A percentile compares a stretch with the other conserved stretches of the same genome.
These are phyloP conservation scores for Halophytophthora polymorphica DNA, from an alignment of 352 stramenopile genomes.

Conservation along the genomic window DNA sequence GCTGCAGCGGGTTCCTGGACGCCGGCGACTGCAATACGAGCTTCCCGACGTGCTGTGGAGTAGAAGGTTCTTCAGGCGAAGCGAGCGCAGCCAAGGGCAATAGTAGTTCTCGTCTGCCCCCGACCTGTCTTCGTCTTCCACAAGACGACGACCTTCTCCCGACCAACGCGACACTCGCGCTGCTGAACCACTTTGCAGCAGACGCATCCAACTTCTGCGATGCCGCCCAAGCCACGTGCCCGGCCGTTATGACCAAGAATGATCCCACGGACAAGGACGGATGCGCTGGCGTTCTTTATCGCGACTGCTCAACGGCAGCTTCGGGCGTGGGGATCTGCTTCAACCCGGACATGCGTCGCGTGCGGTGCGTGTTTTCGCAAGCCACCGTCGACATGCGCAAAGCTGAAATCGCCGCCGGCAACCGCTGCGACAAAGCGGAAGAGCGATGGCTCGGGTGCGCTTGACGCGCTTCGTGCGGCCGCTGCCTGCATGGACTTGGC, in stretches of 20 bases:
- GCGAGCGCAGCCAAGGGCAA: background rate
- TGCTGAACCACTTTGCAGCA: slow-evolving; percentile 10
- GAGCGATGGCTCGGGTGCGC: slow-evolving; percentile 27
- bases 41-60: slow-evolving; percentile 24
- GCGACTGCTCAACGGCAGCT: slow-evolving; percentile 11
- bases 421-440: slow-evolving; percentile 15
- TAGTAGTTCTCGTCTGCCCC: slow-evolving; percentile 1
- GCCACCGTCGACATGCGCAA: slow-evolving; percentile 21
- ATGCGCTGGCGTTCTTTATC: slow-evolving; percentile 18
- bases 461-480: slow-evolving; percentile 9
- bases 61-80: background rate
- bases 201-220: slow-evolving; percentile 25
- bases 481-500: no score
- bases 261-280: background rate
- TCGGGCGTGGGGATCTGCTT: slow-evolving; percentile 26
- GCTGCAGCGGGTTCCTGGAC: slow-evolving; percentile 28
- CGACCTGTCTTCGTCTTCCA: slow-evolving; percentile 13
- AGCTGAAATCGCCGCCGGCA: slow-evolving; percentile 18
- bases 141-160: slow-evolving; percentile 8
- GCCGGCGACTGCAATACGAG: slow-evolving; percentile 24
- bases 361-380: slow-evolving; percentile 17
- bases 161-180: slow-evolving; percentile 4
- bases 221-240: slow-evolving; percentile 12
- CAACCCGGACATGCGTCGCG: slow-evolving; percentile 21
- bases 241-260: background rate